These are phyloP conservation scores for Allomyces arbusculus DNA, from an alignment of 192 early-diverging fungal species.

Conservation along the genomic window DNA sequence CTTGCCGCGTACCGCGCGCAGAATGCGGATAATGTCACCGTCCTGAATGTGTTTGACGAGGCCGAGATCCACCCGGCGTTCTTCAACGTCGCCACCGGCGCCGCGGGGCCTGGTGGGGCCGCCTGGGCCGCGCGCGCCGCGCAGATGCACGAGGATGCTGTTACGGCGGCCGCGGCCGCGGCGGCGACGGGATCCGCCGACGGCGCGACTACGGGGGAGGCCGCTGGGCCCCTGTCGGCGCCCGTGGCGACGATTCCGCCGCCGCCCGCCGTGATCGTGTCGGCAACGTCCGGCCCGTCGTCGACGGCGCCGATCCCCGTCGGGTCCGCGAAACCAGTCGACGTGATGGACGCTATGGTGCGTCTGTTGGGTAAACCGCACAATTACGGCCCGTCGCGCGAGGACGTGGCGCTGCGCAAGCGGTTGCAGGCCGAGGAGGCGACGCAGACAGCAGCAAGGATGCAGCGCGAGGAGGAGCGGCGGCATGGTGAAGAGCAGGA, in stretches of 20 bases:
- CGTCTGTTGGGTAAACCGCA: conserved; percentile 27
- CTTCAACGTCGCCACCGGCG: neutral
- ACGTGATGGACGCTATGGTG: conserved; percentile 18
- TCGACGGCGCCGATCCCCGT: neutral
- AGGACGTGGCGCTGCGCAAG: conserved; percentile 28
- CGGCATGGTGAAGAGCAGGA: conserved; percentile 32
- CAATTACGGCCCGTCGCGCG: conserved; percentile 35
- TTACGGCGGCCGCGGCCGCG: neutral
- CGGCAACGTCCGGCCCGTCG: neutral
- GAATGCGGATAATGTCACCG: conserved; percentile 35
- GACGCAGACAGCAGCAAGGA: conserved; percentile 8
- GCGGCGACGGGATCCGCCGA: neutral
- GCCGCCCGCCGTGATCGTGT: neutral
- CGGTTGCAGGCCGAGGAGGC: conserved; percentile 15
- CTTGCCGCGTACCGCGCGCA: conserved; percentile 25
- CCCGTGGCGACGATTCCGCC: neutral
- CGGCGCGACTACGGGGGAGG: neutral
- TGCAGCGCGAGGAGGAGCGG: conserved; percentile 18
- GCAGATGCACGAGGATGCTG: too few species aligned
- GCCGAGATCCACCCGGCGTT: conserved; percentile 27
- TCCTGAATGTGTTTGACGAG: conserved; percentile 42
- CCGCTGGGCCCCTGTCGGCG: neutral
- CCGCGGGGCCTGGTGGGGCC: neutral
- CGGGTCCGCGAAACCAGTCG: neutral
- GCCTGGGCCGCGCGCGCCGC: neutral